Conservation (phyloP, 768 basidiomycete genomes). For the Neoboletus magnificus region DNA sequence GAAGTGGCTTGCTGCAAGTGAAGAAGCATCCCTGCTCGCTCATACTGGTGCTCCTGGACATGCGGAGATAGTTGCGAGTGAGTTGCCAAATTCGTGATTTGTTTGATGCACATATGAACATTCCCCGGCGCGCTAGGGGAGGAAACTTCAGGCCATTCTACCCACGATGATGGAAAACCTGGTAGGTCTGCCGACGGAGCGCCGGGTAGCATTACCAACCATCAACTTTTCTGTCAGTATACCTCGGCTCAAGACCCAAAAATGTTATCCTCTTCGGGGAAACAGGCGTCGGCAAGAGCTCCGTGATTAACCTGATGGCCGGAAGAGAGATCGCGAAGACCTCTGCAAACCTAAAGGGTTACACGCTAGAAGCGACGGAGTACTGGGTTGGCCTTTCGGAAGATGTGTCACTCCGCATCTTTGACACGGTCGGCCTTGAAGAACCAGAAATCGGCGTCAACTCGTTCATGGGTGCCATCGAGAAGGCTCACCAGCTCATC, state of each 20-base stretch:
- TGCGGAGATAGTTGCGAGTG: too few relatives aligned
- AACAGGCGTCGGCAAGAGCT: constrained; percentile 9
- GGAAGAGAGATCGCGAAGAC: neutral
- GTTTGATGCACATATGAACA: too few relatives aligned
- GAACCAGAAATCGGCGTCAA: constrained; percentile 5
- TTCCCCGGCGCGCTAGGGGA: too few relatives aligned
- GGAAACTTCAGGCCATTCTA: too few relatives aligned
- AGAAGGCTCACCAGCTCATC: constrained; percentile 8
- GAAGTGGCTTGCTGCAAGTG: too few relatives aligned
- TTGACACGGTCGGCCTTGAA: constrained; percentile 10
- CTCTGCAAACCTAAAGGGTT: neutral
- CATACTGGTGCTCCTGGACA: too few relatives aligned
- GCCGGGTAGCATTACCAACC: neutral
- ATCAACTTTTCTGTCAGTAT: neutral
- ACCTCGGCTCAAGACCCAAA: neutral
- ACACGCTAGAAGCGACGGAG: neutral
- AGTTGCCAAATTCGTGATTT: too few relatives aligned
- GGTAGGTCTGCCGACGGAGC: neutral
- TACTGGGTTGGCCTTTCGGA: neutral
- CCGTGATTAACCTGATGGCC: constrained; percentile 8
- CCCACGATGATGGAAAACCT: neutral
- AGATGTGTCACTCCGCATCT: neutral
- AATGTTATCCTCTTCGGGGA: constrained; percentile 9
- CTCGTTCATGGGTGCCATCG: constrained; percentile 3
- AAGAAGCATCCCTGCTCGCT: too few relatives aligned